Percentiles rank a stretch among this genome's conserved stretches.
Evolutionary conservation across 2,329 filamentous ascomycete genomes (phyloP).

Genomic region (Talaromyces sp.): DNA sequence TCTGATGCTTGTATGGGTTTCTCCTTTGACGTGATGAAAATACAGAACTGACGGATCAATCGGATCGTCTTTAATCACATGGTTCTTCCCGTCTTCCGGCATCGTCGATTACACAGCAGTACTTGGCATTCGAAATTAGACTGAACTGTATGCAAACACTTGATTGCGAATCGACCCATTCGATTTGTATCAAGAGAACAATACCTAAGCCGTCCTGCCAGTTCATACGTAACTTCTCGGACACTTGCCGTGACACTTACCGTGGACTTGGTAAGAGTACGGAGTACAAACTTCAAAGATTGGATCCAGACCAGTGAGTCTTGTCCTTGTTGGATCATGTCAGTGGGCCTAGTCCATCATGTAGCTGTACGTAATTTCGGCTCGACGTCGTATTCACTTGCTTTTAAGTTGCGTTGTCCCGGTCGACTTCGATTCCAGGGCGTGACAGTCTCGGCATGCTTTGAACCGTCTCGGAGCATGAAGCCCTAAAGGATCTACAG

Average conservation of each 20-base stretch:
- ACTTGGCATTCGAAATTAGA: neutral
- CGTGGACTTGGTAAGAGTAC: neutral
- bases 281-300: neutral
- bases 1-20: neutral
- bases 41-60: neutral
- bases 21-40: neutral
- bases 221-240: neutral
- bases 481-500: neutral
- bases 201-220: neutral
- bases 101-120: neutral
- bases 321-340: neutral
- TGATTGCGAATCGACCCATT: neutral
- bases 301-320: neutral
- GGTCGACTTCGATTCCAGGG: neutral
- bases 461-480: neutral
- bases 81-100: neutral
- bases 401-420: neutral
- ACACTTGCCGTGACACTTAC: neutral
- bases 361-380: neutral
- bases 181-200: neutral
- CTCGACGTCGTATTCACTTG: neutral
- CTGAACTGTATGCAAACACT: neutral
- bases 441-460: neutral
- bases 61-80: neutral
- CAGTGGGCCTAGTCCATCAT: neutral